Evolutionary conservation across 768 basidiomycete genomes (phyloP).

Genomic region (Phanerochaete carnosa): DNA sequence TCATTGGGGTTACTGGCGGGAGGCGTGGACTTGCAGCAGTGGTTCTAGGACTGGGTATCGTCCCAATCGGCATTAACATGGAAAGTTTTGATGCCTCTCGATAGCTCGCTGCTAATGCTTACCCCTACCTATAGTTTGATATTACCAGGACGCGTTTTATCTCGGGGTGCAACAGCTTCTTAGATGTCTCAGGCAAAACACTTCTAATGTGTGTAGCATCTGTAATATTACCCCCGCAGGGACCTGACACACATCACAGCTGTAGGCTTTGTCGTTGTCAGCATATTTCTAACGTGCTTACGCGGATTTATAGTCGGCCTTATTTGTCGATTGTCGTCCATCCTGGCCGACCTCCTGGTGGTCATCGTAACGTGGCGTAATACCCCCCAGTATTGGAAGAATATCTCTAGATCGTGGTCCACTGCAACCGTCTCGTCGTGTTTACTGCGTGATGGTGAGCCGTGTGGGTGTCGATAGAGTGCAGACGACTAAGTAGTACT

Average conservation of each 20-base stretch:
- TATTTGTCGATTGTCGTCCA: neutral
- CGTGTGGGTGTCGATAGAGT: neutral
- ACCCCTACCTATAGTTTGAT: no score
- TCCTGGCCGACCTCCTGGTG: neutral
- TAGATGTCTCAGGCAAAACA: neutral
- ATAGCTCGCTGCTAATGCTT: no score
- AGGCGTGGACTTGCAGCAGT: neutral
- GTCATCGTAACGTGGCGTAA: neutral
- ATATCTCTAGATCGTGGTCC: neutral
- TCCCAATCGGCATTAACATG: neutral
- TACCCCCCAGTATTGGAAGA: neutral
- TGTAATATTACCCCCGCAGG: neutral
- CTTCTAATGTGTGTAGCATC: neutral
- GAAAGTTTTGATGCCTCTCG: neutral
- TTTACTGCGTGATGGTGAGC: neutral
- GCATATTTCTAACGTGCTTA: neutral
- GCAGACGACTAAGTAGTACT: neutral
- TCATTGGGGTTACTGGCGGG: neutral
- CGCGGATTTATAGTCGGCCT: neutral
- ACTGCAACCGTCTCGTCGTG: neutral
- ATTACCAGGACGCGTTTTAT: no score
- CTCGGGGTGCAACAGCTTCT: neutral
- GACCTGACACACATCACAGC: neutral
- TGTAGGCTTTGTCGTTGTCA: neutral
- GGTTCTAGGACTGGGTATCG: neutral